Percentiles rank a stretch among this genome's conserved stretches.
Conservation (phyloP, 1,139 yeast genomes). For the Debaryomyces singareniensis region DNA sequence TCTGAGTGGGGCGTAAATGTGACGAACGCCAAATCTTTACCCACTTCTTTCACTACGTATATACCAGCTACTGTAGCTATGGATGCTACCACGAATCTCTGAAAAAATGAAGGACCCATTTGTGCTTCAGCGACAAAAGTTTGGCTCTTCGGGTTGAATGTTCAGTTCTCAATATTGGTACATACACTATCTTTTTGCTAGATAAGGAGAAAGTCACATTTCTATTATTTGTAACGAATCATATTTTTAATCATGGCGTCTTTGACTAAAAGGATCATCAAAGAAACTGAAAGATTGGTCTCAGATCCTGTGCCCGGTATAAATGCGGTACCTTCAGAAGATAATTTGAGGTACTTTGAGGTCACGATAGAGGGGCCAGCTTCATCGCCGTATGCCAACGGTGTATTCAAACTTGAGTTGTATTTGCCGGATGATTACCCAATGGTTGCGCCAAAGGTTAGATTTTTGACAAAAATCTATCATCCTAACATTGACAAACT, state of each 20-base stretch:
- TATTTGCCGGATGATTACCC: slow-evolving; percentile 89
- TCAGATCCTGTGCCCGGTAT: slow-evolving; percentile 98
- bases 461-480: slow-evolving; percentile 87
- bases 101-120: not conserved
- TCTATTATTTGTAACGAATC: too few relatives aligned
- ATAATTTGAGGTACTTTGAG: slow-evolving; percentile 84
- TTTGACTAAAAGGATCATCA: slow-evolving; percentile 82
- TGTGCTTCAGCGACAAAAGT: too few relatives aligned
- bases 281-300: slow-evolving; percentile 87
- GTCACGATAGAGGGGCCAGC: slow-evolving; percentile 83
- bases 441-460: slow-evolving; percentile 88
- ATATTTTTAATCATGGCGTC: too few relatives aligned
- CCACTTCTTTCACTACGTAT: slow-evolving; percentile 27
- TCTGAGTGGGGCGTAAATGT: slow-evolving; percentile 33
- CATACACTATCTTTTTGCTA: too few relatives aligned
- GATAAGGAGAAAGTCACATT: too few relatives aligned
- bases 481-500: slow-evolving; percentile 95
- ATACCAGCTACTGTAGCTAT: slow-evolving; percentile 29
- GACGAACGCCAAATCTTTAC: slow-evolving; percentile 36
- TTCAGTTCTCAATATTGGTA: too few relatives aligned
- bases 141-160: too few relatives aligned
- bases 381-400: slow-evolving; percentile 77
- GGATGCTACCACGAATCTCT: slow-evolving; percentile 29
- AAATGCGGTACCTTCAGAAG: slow-evolving; percentile 87
- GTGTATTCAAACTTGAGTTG: slow-evolving; percentile 69